These are phyloP conservation scores for Trametes meyenii DNA, from an alignment of 768 basidiomycete species.

Conservation along the genomic window DNA sequence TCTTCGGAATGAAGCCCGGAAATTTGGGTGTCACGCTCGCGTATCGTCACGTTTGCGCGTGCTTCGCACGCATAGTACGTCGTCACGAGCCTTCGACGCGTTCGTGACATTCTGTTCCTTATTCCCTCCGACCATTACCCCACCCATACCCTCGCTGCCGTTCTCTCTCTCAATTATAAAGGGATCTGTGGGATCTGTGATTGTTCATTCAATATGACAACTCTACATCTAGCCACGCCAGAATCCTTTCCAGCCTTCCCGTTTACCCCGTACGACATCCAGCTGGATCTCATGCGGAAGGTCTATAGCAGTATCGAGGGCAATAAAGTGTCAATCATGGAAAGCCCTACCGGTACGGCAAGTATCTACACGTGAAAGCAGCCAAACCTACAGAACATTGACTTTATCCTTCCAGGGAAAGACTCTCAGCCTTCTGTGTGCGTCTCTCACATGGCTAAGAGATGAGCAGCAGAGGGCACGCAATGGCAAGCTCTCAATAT, in stretches of 20 bases:
- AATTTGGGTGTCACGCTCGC: background rate
- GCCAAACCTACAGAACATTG: background rate
- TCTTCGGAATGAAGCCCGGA: too few species aligned
- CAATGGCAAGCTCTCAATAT: constrained; percentile 59
- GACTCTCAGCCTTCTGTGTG: constrained; percentile 78
- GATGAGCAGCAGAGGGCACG: constrained; percentile 71
- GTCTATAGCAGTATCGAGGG: constrained; percentile 79
- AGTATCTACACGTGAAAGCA: constrained; percentile 24
- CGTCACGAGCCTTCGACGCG: background rate
- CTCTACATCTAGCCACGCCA: constrained; percentile 59
- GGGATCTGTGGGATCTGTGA: background rate
- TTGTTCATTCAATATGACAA: constrained; percentile 17
- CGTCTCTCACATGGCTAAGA: constrained; percentile 72
- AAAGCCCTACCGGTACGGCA: constrained; percentile 90
- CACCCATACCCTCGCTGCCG: background rate
- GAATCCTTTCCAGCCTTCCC: constrained; percentile 68
- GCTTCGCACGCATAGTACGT: background rate
- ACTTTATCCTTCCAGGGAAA: constrained; percentile 62
- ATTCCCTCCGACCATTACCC: background rate
- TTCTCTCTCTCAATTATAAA: background rate
- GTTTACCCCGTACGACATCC: constrained; percentile 73
- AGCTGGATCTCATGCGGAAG: constrained; percentile 85
- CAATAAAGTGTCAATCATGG: constrained; percentile 78
- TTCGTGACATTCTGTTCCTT: background rate
- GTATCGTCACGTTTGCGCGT: background rate